Percentiles rank a stretch among this genome's conserved stretches.
Conservation (phyloP, 2,329 filamentous ascomycete species). For the Calonectria naviculata region DNA sequence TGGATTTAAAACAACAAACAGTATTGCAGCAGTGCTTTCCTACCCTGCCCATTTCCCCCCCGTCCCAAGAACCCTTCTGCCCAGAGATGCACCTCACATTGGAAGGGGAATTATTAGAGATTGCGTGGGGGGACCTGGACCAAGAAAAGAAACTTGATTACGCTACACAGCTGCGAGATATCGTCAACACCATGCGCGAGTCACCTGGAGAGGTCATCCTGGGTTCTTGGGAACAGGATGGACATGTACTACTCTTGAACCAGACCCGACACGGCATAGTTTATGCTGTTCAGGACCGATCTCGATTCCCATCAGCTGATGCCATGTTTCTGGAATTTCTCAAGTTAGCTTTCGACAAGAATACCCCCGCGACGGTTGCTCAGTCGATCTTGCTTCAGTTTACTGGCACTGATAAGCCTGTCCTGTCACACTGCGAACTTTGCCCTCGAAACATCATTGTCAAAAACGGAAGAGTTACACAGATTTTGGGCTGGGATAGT, state of each 20-base stretch:
- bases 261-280: slow-evolving; percentile 41
- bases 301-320: too few relatives aligned
- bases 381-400: slow-evolving; percentile 36
- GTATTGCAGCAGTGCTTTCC: too few relatives aligned
- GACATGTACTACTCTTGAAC: slow-evolving; percentile 40
- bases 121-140: slow-evolving; percentile 39
- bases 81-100: slow-evolving; percentile 17
- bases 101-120: slow-evolving; percentile 42
- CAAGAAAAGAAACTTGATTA: slow-evolving; percentile 36
- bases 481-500: slow-evolving; percentile 45
- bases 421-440: slow-evolving; percentile 41
- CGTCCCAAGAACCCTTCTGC: too few relatives aligned
- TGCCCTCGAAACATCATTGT: slow-evolving; percentile 46
- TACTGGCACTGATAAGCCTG: slow-evolving; percentile 16
- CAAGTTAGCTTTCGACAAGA: background rate
- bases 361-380: slow-evolving; percentile 27
- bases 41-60: too few relatives aligned
- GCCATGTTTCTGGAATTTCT: background rate
- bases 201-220: background rate
- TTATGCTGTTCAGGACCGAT: slow-evolving; percentile 33
- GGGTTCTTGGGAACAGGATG: slow-evolving; percentile 34
- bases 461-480: slow-evolving; percentile 32
- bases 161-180: slow-evolving; percentile 40
- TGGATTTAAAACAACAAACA: too few relatives aligned
- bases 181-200: slow-evolving; percentile 38